Conservation (phyloP, 2,329 filamentous ascomycete species). For the Ceratocystis eucalypticola region DNA sequence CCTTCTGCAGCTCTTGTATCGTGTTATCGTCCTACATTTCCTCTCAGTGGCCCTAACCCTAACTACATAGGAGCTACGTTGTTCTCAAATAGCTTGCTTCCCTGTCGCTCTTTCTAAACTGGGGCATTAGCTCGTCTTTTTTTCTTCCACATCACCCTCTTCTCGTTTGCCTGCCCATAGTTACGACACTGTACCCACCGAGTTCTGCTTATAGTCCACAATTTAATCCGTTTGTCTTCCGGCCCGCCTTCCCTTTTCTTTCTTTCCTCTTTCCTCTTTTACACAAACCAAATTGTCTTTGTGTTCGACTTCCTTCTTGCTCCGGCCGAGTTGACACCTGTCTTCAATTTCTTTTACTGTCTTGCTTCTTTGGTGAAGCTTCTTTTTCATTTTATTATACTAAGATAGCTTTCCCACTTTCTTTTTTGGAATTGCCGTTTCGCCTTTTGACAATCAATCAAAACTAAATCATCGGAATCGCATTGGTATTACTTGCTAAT, state of each 20-base stretch:
- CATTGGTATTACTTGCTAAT: constrained; percentile 1
- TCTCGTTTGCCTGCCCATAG: constrained; percentile 10
- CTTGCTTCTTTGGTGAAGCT: constrained; percentile 2
- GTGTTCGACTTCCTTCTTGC: constrained; percentile 11
- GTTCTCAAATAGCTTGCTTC: neutral
- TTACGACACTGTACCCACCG: neutral
- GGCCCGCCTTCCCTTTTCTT: constrained; percentile 7
- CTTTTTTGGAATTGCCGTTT: neutral
- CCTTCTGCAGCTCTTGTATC: neutral
- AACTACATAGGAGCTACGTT: neutral
- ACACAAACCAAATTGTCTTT: neutral
- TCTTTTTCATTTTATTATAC: neutral
- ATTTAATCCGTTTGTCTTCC: constrained; percentile 1
- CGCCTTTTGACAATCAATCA: neutral
- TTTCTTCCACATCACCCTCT: constrained; percentile 20
- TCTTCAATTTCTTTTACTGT: neutral
- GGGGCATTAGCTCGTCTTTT: neutral
- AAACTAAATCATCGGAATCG: neutral
- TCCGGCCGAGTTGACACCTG: constrained; percentile 11
- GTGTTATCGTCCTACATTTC: neutral
- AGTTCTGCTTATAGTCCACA: constrained; percentile 3
- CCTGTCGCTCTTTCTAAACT: neutral
- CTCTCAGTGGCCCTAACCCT: neutral
- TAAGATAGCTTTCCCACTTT: constrained; percentile 6
- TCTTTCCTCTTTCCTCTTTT: constrained; percentile 7